Conservation (phyloP, 2,329 filamentous ascomycete species). For the Phialophora tarda region DNA sequence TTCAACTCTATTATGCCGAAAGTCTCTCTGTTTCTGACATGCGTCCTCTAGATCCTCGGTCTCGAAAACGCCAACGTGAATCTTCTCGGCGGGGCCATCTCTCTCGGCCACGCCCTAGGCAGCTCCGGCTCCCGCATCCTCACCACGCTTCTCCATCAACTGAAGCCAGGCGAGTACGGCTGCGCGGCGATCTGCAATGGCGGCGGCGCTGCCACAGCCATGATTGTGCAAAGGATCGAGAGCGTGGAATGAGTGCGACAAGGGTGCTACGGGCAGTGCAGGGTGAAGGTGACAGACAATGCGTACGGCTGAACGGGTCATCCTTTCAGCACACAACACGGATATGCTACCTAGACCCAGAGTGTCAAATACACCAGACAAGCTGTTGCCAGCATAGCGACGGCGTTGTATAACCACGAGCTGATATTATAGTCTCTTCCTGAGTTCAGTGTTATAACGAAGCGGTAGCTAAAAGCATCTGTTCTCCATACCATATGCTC, state of each 20-base stretch:
- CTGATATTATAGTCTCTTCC: not conserved
- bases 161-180: slow-evolving; percentile 91
- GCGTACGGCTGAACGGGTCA: not conserved
- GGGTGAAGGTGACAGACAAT: not conserved
- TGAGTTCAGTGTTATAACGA: not conserved
- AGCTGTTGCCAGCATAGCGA: slow-evolving; percentile 22
- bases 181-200: slow-evolving; percentile 97
- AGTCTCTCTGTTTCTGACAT: slow-evolving; percentile 27
- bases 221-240: slow-evolving; percentile 86
- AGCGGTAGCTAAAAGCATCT: not conserved
- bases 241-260: slow-evolving; percentile 47
- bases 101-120: slow-evolving; percentile 86
- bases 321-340: not conserved
- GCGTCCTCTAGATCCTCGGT: slow-evolving; percentile 68
- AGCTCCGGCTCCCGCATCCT: slow-evolving; percentile 93
- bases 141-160: slow-evolving; percentile 86
- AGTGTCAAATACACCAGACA: not conserved
- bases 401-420: slow-evolving; percentile 20
- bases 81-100: slow-evolving; percentile 86
- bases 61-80: slow-evolving; percentile 82
- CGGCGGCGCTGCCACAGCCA: slow-evolving; percentile 85
- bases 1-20: not conserved
- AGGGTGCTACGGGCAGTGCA: not conserved
- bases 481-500: no score
- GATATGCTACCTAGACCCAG: not conserved